phyloP scores from a whole-genome alignment of 2,329 filamentous ascomycete species.

The Colletotrichum melonis region DNA sequence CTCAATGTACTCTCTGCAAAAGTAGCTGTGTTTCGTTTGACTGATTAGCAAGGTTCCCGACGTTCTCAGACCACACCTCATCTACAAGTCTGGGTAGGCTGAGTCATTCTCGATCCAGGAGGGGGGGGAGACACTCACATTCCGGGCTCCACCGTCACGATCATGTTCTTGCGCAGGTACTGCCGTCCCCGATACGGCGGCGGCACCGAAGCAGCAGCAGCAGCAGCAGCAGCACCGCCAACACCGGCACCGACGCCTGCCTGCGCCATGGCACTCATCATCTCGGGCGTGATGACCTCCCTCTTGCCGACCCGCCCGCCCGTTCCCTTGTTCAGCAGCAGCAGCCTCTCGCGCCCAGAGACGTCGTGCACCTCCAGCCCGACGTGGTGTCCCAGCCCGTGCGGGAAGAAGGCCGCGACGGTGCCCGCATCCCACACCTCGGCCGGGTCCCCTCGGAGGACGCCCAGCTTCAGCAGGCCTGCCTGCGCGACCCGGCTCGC shows the following conservation, averaged over 20 bases:
- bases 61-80: no score
- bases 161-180: slow-evolving; percentile 69
- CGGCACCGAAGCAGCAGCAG: slow-evolving; percentile 26
- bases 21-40: slow-evolving; percentile 65
- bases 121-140: slow-evolving; percentile 55
- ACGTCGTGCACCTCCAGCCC: slow-evolving; percentile 75
- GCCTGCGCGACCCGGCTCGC: slow-evolving; percentile 79
- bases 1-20: slow-evolving; percentile 79
- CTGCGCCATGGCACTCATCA: slow-evolving; percentile 44
- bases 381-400: slow-evolving; percentile 73
- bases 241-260: slow-evolving; percentile 20
- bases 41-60: slow-evolving; percentile 1
- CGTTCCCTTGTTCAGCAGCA: slow-evolving; percentile 41
- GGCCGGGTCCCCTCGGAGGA: slow-evolving; percentile 72
- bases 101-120: background rate
- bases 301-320: slow-evolving; percentile 53
- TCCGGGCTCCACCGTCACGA: slow-evolving; percentile 85
- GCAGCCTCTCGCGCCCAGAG: slow-evolving; percentile 52
- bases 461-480: slow-evolving; percentile 77
- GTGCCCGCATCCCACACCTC: slow-evolving; percentile 65
- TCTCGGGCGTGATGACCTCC: slow-evolving; percentile 51
- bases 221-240: background rate
- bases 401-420: slow-evolving; percentile 73
- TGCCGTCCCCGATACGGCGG: slow-evolving; percentile 49
- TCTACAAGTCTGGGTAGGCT: background rate